Evolutionary conservation across 2,329 filamentous ascomycete species (phyloP).

Genomic region (Neurospora sp.): DNA sequence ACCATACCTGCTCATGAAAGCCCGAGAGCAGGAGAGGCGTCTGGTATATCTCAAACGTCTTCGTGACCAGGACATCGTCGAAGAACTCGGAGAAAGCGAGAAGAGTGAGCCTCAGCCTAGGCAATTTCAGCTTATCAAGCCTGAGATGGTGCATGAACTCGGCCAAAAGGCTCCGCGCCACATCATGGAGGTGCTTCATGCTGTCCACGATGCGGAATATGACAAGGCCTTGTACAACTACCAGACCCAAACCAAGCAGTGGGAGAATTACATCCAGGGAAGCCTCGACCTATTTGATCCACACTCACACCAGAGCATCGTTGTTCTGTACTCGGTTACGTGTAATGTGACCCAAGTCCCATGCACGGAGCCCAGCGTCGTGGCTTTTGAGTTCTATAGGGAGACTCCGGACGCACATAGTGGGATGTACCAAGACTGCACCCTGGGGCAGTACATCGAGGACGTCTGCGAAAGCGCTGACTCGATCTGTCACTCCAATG

Average conservation of each 20-base stretch:
- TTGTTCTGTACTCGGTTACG: conserved; percentile 85
- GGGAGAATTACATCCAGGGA: conserved; percentile 88
- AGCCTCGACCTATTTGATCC: conserved; percentile 88
- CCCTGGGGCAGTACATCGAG: conserved; percentile 89
- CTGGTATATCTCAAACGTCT: conserved; percentile 74
- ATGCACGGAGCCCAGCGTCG: conserved; percentile 81
- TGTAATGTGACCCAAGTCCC: conserved; percentile 91
- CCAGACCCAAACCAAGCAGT: conserved; percentile 85
- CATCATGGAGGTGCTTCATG: conserved; percentile 86
- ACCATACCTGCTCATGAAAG: conserved; percentile 84
- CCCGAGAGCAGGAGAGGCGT: conserved; percentile 80
- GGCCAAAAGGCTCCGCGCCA: conserved; percentile 72
- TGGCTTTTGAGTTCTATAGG: conserved; percentile 87
- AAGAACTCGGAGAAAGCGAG: conserved; percentile 47
- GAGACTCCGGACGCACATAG: conserved; percentile 60
- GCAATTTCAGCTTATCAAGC: conserved; percentile 82
- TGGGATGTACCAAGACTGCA: conserved; percentile 74
- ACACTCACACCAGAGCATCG: conserved; percentile 91
- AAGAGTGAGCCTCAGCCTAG: conserved; percentile 46
- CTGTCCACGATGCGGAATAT: conserved; percentile 93
- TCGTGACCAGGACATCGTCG: conserved; percentile 61
- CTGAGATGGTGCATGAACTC: conserved; percentile 86
- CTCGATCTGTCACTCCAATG: conserved; percentile 69
- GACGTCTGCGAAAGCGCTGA: conserved; percentile 71
- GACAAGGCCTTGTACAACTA: conserved; percentile 92